A percentile compares a stretch with the other conserved stretches of the same genome.
These are phyloP conservation scores for Fraxinus ornus DNA, from an alignment of 305 asterid genomes.

Conservation along the genomic window DNA sequence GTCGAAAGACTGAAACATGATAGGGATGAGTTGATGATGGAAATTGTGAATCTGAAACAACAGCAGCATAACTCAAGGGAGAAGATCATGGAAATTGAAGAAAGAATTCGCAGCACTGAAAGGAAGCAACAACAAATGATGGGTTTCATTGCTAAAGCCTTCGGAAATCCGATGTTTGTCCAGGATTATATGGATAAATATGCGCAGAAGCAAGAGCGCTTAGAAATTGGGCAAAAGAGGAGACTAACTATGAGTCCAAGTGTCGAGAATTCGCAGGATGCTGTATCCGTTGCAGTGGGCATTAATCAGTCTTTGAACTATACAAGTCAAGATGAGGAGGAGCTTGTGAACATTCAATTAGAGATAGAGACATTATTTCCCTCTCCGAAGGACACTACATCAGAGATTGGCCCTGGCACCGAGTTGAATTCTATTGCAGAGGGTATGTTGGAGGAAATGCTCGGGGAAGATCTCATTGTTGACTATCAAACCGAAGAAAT, in stretches of 20 bases:
- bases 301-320: not conserved
- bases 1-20: constrained; percentile 38
- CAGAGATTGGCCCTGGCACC: constrained; percentile 7
- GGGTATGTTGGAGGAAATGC: constrained; percentile 35
- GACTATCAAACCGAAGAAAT: constrained; percentile 26
- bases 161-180: constrained; percentile 30
- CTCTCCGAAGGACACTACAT: constrained; percentile 17
- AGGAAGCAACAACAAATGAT: constrained; percentile 38
- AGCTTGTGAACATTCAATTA: constrained; percentile 17
- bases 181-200: constrained; percentile 30
- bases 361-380: constrained; percentile 30
- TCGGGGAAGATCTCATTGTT: constrained; percentile 20
- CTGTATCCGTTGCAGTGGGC: constrained; percentile 14
- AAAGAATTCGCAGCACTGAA: constrained; percentile 30
- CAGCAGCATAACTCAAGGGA: constrained; percentile 35
- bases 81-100: constrained; percentile 34
- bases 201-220: constrained; percentile 11
- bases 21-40: constrained; percentile 32
- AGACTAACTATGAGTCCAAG: constrained; percentile 34
- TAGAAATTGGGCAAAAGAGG: constrained; percentile 41
- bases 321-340: constrained; percentile 18
- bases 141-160: constrained; percentile 39
- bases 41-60: constrained; percentile 36
- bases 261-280: constrained; percentile 29
- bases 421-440: constrained; percentile 25